Base-by-base conservation (phyloP, 2,329 filamentous ascomycete species). In the Cadophora sp. region DNA sequence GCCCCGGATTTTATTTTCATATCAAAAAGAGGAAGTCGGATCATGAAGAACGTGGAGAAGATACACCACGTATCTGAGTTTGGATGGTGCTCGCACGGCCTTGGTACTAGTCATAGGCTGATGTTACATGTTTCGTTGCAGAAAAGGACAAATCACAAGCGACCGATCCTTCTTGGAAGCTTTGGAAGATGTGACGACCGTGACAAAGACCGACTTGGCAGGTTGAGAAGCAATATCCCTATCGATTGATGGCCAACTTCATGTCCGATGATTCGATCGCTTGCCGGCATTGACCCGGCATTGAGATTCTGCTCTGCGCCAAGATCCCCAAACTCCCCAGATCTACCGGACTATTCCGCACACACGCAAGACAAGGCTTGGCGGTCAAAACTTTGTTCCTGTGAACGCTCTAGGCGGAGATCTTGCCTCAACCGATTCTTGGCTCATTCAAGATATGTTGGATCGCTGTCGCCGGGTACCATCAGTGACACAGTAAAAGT, bases 91-190 rank as follows among this genome's bases (percentile, higher is more conserved):
- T 58, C n/a, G 53, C 33, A 58, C 53, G 53, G 53, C 53, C 53
- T 58, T 18, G 53, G 53, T 56, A 22, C 53, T 58, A 41, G 13
- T 56, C 22, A 24, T 58, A 58, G n/a, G 33, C 53, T 41, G 36
- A 22, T 20, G 36, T 33, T 9, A 58, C 53, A 58, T 58, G 53
- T 58, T 58, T 58, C 53, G 33, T 58, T 58, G 33, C 53, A 58
- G 53, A 58, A 58, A 58, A 4, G 18, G 36, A 43, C 53, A 24
- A 58, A 58, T 58, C 33, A 39, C 20, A 43, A 18, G 36, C 53
- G 53, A 41, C 13, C 4, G 16, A 8, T 9, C 6, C 1, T 4
- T 24, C 33, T 58, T 43, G n/a, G 51, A 22, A 58, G 20, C 30
- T 41, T 41, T 58, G 33, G 20, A 24, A 58, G 33, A 41, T 39